Percentiles rank a stretch among this genome's conserved stretches.
phyloP scores from a whole-genome alignment of 2,329 filamentous ascomycete species.

The Conoideocrella luteorostrata region DNA sequence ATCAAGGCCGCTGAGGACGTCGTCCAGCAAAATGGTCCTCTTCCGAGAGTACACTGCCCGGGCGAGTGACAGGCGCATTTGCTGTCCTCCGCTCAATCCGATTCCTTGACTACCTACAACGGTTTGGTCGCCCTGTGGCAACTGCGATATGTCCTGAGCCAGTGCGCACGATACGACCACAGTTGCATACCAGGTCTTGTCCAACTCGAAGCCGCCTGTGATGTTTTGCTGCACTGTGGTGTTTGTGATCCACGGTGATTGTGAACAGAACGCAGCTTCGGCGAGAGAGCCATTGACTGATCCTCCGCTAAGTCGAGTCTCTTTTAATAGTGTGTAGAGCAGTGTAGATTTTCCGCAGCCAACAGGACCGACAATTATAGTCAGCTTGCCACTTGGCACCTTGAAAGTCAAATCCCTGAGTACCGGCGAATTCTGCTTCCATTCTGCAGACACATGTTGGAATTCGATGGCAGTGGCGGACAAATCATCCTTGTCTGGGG shows the following conservation, averaged over 20 bases:
- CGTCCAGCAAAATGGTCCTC: slow-evolving; percentile 20
- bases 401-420: neutral
- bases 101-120: slow-evolving; percentile 30
- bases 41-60: slow-evolving; percentile 23
- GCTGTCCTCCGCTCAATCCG: slow-evolving; percentile 31
- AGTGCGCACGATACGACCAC: slow-evolving; percentile 20
- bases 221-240: slow-evolving; percentile 27
- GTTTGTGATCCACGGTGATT: slow-evolving; percentile 24
- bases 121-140: slow-evolving; percentile 26
- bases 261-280: slow-evolving; percentile 15
- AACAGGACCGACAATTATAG: slow-evolving; percentile 26
- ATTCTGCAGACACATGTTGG: neutral
- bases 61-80: slow-evolving; percentile 24
- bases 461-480: neutral
- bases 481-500: neutral
- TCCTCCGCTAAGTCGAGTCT: slow-evolving; percentile 9
- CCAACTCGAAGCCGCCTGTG: slow-evolving; percentile 17
- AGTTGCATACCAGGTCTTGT: slow-evolving; percentile 21
- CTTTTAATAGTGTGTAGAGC: slow-evolving; percentile 24
- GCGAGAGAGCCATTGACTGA: slow-evolving; percentile 6
- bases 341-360: slow-evolving; percentile 30
- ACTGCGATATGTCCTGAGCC: slow-evolving; percentile 17
- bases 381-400: slow-evolving; percentile 4
- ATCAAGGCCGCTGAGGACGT: slow-evolving; percentile 27
- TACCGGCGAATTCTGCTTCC: neutral